Evolutionary conservation across 345 rosid species (phyloP).

Genomic region (Arabidopsis arenosa): DNA sequence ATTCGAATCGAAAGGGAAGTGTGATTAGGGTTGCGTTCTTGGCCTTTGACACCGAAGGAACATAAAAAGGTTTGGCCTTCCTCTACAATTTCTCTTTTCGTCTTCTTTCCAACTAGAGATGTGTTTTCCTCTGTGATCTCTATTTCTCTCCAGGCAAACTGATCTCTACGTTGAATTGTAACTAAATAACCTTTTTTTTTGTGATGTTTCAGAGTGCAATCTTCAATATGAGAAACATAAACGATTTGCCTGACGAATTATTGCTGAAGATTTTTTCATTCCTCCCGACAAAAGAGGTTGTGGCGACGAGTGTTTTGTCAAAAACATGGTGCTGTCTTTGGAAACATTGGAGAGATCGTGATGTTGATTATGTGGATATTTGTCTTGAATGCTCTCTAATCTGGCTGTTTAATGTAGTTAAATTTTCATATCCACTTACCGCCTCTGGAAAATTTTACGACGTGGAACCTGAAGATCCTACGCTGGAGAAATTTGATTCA

Average conservation of each 20-base stretch:
- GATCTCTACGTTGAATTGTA: too few relatives aligned
- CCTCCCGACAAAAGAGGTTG: not conserved
- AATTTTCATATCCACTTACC: too few relatives aligned
- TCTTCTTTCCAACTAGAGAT: too few relatives aligned
- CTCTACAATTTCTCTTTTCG: too few relatives aligned
- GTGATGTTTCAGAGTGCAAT: constrained; percentile 2
- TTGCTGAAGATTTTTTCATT: constrained; percentile 23
- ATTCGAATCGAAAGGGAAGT: too few relatives aligned
- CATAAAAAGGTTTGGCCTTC: too few relatives aligned
- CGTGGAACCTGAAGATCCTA: not conserved
- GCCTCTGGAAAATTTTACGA: too few relatives aligned
- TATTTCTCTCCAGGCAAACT: too few relatives aligned
- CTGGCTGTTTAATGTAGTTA: not conserved
- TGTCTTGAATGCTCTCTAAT: not conserved
- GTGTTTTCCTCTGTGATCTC: too few relatives aligned
- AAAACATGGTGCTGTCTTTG: not conserved
- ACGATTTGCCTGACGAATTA: constrained; percentile 10
- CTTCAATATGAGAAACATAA: not conserved
- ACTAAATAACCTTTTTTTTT: too few relatives aligned
- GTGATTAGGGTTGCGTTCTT: too few relatives aligned
- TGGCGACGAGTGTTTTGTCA: constrained; percentile 11
- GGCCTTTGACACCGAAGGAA: too few relatives aligned
- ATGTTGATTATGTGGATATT: not conserved
- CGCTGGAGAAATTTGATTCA: not conserved
- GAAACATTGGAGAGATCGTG: not conserved